Conservation (phyloP, 306 rosid genomes). For the Styphnolobium japonicum region DNA sequence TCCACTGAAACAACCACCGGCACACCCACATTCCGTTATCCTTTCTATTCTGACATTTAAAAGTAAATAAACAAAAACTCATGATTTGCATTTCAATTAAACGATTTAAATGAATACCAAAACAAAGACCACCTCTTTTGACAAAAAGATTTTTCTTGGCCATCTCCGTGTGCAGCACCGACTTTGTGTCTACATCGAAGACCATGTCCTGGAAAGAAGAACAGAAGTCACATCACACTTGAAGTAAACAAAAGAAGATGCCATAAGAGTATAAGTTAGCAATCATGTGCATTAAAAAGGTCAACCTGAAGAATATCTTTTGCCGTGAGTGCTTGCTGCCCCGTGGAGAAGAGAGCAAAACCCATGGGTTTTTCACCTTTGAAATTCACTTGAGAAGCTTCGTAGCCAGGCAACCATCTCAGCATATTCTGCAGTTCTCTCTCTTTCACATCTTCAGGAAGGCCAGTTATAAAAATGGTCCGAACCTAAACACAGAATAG, state of each 20-base stretch:
- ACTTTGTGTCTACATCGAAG: conserved; percentile 81
- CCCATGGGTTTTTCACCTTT: conserved; percentile 99
- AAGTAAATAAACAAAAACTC: background rate
- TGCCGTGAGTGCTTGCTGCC: conserved; percentile 80
- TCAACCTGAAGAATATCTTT: conserved; percentile 84
- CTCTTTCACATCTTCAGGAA: conserved; percentile 94
- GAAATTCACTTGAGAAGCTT: conserved; percentile 89
- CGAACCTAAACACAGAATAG: conserved; percentile 54
- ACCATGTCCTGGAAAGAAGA: conserved; percentile 58
- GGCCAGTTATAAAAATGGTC: conserved; percentile 87
- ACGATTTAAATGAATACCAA: background rate
- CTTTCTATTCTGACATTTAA: background rate
- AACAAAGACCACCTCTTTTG: conserved; percentile 56
- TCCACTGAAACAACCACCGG: background rate
- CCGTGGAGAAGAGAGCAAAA: conserved; percentile 73
- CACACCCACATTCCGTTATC: background rate
- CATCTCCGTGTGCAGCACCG: conserved; percentile 96
- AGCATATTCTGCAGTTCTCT: conserved; percentile 83
- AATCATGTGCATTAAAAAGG: background rate
- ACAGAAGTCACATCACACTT: background rate
- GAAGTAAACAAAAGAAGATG: background rate
- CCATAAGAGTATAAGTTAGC: background rate
- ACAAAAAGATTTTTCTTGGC: conserved; percentile 97
- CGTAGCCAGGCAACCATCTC: conserved; percentile 94
- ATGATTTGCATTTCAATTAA: background rate